Percentiles rank a stretch among this genome's conserved stretches.
Conservation (phyloP, 2,329 filamentous ascomycete species). For the Fusarium sp. region DNA sequence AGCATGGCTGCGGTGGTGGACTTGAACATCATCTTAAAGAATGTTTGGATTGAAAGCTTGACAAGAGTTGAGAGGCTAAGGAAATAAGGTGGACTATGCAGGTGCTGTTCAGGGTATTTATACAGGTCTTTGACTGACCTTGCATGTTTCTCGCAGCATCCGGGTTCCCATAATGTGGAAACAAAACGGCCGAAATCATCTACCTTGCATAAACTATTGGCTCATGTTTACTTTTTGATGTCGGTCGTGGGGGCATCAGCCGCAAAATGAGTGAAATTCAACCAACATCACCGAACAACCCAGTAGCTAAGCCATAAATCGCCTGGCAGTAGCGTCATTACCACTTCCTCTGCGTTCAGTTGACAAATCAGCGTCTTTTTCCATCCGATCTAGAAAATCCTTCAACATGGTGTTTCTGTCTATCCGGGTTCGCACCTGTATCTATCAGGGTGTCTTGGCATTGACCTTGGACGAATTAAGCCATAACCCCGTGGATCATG, state of each 20-base stretch:
- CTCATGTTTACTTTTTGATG: background rate
- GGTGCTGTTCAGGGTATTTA: slow-evolving; percentile 34
- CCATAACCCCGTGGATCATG: background rate
- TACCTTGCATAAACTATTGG: background rate
- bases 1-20: slow-evolving; percentile 39
- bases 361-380: slow-evolving; percentile 10
- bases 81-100: slow-evolving; percentile 14
- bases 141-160: background rate
- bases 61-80: slow-evolving; percentile 32
- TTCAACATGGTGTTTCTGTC: slow-evolving; percentile 10
- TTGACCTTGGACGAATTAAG: background rate
- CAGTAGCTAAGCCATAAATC: background rate
- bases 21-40: slow-evolving; percentile 45
- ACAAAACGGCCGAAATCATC: background rate
- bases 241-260: slow-evolving; percentile 19
- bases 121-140: background rate
- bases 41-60: background rate
- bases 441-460: slow-evolving; percentile 43
- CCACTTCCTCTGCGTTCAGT: background rate
- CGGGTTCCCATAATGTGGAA: slow-evolving; percentile 1
- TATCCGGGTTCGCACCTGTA: slow-evolving; percentile 42
- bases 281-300: background rate
- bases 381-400: background rate
- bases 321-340: background rate
- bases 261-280: background rate